Base-by-base conservation (phyloP, 2,329 filamentous ascomycete species). In the Aspergillus sp. region DNA sequence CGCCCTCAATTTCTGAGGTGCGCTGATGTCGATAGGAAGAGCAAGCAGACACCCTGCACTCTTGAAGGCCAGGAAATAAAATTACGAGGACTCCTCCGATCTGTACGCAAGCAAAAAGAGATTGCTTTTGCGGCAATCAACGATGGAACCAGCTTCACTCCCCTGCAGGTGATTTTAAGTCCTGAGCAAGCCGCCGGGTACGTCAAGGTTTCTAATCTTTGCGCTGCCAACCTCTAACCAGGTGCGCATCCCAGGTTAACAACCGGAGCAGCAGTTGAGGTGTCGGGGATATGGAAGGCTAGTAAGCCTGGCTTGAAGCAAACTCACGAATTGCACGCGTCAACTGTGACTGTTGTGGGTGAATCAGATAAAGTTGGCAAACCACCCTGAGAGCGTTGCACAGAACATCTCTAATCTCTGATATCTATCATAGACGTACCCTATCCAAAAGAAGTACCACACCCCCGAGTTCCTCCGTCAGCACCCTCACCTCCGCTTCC, bases 391-490 rank as follows among this genome's bases (percentile, higher is more conserved):
- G n/a, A 48, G 43, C 25, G 25, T 28, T 2, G 3, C 25, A 7
- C 25, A 50, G 7, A 11, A 15, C 17, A 41, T 23, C 11, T 53
- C 19, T 19, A 19, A 19, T 19, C 19, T 19, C 38, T 28, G 47
- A 34, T 1, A 31, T 52, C 22, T 1, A 11, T 7, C 25, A 17
- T 72, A 98, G 91, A 91, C 89, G 65, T 96, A 92, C 74, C 95
- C 95, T 3, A 87, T 99, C 25, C 95, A 99, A 79, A 97, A 97
- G 79, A 98, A 98, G 79, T 97, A 95, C 70, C 93, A 97, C 70
- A 92, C 89, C 5, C 83, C 90, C 54, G 94, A 98, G 74, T 98
- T 90, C 76, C 86, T 99, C 64, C 90, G 95, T 61, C 91, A 90
- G 13, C 85, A 97, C 56, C 92, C 94, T 54, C 95, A 99, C 79